These are phyloP conservation scores for Suillus ampliporus DNA, from an alignment of 768 basidiomycete species.

Conservation along the genomic window DNA sequence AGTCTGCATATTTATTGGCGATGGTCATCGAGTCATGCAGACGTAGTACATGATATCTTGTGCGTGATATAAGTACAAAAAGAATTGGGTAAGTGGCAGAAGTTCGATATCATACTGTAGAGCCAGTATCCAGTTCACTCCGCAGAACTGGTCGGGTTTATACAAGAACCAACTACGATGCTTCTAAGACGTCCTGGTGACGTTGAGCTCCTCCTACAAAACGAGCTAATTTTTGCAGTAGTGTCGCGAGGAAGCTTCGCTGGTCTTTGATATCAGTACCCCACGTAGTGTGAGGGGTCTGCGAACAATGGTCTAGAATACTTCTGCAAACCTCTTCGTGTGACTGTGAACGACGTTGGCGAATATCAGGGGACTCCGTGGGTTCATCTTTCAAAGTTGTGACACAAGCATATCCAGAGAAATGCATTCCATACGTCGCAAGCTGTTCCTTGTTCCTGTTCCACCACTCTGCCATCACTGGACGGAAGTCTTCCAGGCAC, in stretches of 20 bases:
- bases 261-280: constrained; percentile 1
- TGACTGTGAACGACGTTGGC: constrained; percentile 6
- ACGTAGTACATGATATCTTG: neutral
- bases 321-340: neutral
- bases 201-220: neutral
- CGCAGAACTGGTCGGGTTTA: neutral
- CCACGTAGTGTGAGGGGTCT: neutral
- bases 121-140: neutral
- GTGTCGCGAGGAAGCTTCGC: neutral
- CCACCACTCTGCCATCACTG: constrained; percentile 40
- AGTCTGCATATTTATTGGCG: neutral
- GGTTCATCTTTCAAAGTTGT: constrained; percentile 23
- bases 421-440: constrained; percentile 29
- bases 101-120: neutral
- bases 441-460: constrained; percentile 31
- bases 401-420: constrained; percentile 39
- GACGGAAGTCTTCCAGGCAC: constrained; percentile 19
- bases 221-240: neutral
- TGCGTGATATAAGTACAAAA: neutral
- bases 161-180: neutral
- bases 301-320: constrained; percentile 1
- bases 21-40: neutral
- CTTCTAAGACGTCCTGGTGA: neutral
- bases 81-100: neutral
- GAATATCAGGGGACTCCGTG: neutral